Conservation (phyloP, 345 rosid genomes). For the rapeseed (Brassica napus) region Da-Ae NC_063444.1:19359001-19359500, state of each 20-base stretch:
- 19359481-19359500: slow-evolving; percentile 28
- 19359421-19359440: not conserved
- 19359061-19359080: not conserved
- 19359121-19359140: not conserved
- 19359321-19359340: not conserved
- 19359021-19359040: not conserved
- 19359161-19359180: slow-evolving; percentile 16
- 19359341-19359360: slow-evolving; percentile 14
- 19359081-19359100: slow-evolving; percentile 12
- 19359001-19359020: not conserved
- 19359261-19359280: slow-evolving; percentile 6
- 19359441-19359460: slow-evolving; percentile 6
- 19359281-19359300: slow-evolving; percentile 29
- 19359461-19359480: slow-evolving; percentile 20
- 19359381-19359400: slow-evolving; percentile 2
- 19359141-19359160: slow-evolving; percentile 9
- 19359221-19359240: not conserved
- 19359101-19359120: not conserved
- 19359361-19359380: slow-evolving; percentile 1
- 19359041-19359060: slow-evolving; percentile 10
- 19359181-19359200: not conserved
- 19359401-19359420: not conserved
- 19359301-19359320: not conserved
- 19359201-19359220: not conserved
- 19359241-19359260: not conserved